Percentiles rank a stretch among this genome's conserved stretches.
Evolutionary conservation across 2,329 filamentous ascomycete genomes (phyloP).

Genomic region (Penicillium oxalicum): DNA sequence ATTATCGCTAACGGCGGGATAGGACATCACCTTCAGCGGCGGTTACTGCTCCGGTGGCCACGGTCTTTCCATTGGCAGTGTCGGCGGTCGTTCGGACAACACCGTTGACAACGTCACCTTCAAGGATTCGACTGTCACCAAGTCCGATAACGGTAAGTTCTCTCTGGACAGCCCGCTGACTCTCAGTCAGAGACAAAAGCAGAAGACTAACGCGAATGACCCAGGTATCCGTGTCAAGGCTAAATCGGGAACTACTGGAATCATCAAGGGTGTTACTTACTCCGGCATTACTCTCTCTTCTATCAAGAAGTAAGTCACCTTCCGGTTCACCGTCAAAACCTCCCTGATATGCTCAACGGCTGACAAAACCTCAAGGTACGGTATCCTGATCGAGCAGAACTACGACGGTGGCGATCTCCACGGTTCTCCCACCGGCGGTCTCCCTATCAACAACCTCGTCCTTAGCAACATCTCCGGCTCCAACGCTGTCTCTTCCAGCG

Average conservation of each 20-base stretch:
- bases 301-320: conserved; percentile 50
- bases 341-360: no score
- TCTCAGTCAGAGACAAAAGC: no score
- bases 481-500: conserved; percentile 28
- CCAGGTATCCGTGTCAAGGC: conserved; percentile 55
- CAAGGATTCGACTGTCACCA: conserved; percentile 33
- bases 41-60: conserved; percentile 49
- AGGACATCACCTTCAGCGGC: conserved; percentile 37
- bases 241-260: conserved; percentile 47
- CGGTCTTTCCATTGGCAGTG: conserved; percentile 54
- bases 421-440: conserved; percentile 28
- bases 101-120: conserved; percentile 50
- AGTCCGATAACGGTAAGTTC: conserved; percentile 19
- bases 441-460: conserved; percentile 35
- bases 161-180: not conserved
- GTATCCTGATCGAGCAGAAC: conserved; percentile 49
- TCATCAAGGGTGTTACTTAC: conserved; percentile 50
- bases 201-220: not conserved
- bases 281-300: conserved; percentile 46
- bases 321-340: no score
- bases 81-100: conserved; percentile 54
- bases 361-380: conserved; percentile 33
- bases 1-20: conserved; percentile 29
- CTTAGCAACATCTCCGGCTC: conserved; percentile 32
- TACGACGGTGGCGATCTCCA: conserved; percentile 45